Evolutionary conservation across 306 rosid species (phyloP).

Genomic region (Elaeagnus macrophylla): DNA sequence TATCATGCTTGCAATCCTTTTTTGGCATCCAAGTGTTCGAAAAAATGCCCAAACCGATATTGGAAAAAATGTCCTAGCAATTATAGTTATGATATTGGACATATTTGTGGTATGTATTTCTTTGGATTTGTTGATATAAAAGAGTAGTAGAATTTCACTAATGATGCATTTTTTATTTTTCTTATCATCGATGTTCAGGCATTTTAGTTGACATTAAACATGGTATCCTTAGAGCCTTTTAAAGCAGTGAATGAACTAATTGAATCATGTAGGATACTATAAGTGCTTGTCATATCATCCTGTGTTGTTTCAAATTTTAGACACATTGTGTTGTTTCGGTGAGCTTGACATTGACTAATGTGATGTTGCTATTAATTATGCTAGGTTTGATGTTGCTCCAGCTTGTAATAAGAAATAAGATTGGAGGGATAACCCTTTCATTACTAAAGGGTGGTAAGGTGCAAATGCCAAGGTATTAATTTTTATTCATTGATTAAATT

Average conservation of each 20-base stretch:
- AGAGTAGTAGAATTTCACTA: neutral
- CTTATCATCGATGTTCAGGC: conserved; percentile 43
- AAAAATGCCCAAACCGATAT: no score
- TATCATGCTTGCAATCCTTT: no score
- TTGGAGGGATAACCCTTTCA: no score
- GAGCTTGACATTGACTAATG: no score
- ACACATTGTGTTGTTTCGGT: conserved; percentile 16
- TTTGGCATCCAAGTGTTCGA: no score
- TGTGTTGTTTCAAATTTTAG: conserved; percentile 48
- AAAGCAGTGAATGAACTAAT: conserved; percentile 84
- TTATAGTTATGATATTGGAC: conserved; percentile 86
- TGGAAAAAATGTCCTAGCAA: conserved; percentile 45
- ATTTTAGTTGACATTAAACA: conserved; percentile 80
- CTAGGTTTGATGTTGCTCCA: no score
- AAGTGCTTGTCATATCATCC: conserved; percentile 26
- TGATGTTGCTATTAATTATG: no score
- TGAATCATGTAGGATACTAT: conserved; percentile 75
- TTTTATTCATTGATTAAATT: no score
- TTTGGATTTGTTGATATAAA: conserved; percentile 3
- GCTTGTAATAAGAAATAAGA: no score
- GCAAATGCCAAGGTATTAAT: no score
- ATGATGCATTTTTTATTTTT: neutral
- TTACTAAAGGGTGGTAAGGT: no score
- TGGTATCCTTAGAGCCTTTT: conserved; percentile 95
- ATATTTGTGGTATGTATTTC: conserved; percentile 80